Evolutionary conservation across 2,329 filamentous ascomycete species (phyloP), one percentile per base, ranked within the genome.

Genomic region (Eurotiales sp.): DNA sequence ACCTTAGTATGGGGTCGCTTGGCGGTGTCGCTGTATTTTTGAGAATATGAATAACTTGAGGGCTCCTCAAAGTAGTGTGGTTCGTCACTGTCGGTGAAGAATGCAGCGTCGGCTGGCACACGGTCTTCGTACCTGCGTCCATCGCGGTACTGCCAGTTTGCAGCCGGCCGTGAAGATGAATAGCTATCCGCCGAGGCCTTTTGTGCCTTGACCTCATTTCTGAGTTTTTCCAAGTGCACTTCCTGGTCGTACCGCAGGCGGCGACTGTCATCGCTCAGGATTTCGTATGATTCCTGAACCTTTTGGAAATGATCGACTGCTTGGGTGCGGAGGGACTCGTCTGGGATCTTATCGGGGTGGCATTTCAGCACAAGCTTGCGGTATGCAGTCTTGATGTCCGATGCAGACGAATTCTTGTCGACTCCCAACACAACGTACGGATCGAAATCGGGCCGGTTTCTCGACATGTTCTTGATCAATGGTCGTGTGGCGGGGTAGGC

Each of bases 211-310:
- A 74, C 70, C 58, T 83, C 77, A 56, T 72, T 82, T 64, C 80
- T 80, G 61, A 89, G 72, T 65, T 85, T 82, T 46, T 81, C 82
- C 56, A 91, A 69, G 61, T 78, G 83, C 55, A 86, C 77, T 64
- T 85, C 80, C 47, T 90, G 84, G 70, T 97, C 90, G 69, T 96
- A 96, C 59, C 84, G 83, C 53, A 76, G 71, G 54, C 89, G 79
- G 65, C 85, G 83, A 6, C 74, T 77, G 23, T 92, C 87, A 65
- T 96, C 86, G 63, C 83, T 88, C 55, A 99, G 81, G 25, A 93
- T 77, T 71, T 97, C 93, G 71, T 96, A 99, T 46, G 93, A 91
- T 61, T 91, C 83, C 69, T 96, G 91, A 29, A 97, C 88, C 66
- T 84, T 85, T 71, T 96, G 90, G 64, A 97, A 99, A 70, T 95